These are phyloP conservation scores for Argentina anserina DNA, from an alignment of 306 rosid species.

Conservation along the genomic window DNA sequence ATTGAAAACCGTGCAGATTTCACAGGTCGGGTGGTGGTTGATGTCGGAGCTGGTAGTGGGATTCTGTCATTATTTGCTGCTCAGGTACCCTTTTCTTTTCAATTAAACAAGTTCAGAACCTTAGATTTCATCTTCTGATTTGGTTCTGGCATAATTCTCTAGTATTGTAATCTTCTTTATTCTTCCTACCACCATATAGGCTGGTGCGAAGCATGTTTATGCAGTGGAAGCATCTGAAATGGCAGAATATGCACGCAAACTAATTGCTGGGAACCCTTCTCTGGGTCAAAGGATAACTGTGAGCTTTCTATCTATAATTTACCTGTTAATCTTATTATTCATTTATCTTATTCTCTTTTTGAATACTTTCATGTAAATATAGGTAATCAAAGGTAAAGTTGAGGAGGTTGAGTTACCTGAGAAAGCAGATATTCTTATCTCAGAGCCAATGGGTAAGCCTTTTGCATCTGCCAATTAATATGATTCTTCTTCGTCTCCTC, in stretches of 20 bases:
- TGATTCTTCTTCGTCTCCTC: background rate
- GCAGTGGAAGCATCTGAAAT: constrained; percentile 99
- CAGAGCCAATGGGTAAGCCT: constrained; percentile 94
- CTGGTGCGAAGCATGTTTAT: constrained; percentile 99
- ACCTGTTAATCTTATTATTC: background rate
- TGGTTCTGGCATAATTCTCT: background rate
- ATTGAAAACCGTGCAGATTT: constrained; percentile 87
- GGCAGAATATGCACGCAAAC: constrained; percentile 89
- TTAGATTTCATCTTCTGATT: background rate
- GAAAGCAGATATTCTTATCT: constrained; percentile 92
- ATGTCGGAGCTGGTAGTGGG: constrained; percentile 99
- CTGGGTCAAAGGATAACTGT: constrained; percentile 84
- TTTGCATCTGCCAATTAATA: background rate
- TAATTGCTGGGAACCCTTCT: constrained; percentile 79
- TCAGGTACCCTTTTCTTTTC: constrained; percentile 54
- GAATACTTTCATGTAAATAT: background rate
- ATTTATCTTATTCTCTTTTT: constrained; percentile 10
- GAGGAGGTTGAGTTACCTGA: constrained; percentile 90
- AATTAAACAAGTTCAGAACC: constrained; percentile 6
- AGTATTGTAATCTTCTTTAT: background rate
- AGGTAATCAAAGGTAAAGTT: constrained; percentile 92
- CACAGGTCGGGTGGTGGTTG: constrained; percentile 81
- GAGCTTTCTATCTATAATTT: constrained; percentile 26
- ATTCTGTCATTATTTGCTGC: constrained; percentile 96
- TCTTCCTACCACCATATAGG: constrained; percentile 39